These are phyloP conservation scores for Colletotrichum kahawae DNA, from an alignment of 2,329 filamentous ascomycete species.

Conservation along the genomic window DNA sequence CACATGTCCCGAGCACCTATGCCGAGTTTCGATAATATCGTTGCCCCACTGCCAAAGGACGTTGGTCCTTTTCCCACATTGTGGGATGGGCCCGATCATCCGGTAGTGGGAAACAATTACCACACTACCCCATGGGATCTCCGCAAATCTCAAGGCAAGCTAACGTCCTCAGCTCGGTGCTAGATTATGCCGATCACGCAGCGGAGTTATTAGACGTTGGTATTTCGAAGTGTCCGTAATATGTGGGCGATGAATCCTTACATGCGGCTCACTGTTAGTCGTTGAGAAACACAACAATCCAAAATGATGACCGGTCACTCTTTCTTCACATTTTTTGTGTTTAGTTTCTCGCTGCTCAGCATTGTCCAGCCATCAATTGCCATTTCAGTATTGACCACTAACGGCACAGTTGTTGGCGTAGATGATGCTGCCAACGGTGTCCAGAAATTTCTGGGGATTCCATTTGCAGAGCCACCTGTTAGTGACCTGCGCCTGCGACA, in stretches of 20 bases:
- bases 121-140: not conserved
- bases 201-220: not conserved
- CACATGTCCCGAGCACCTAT: not conserved
- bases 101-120: not conserved
- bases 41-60: not conserved
- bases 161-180: not conserved
- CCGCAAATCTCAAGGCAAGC: not conserved
- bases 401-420: not conserved
- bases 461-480: constrained; percentile 40
- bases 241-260: not conserved
- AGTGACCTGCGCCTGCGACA: constrained; percentile 55
- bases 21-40: not conserved
- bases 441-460: constrained; percentile 47
- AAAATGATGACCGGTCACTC: not conserved
- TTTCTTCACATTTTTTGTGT: not conserved
- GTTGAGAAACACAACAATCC: not conserved
- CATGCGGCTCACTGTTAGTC: not conserved
- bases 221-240: not conserved
- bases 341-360: fast-evolving
- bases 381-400: not conserved
- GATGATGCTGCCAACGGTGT: not conserved
- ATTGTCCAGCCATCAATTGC: not conserved
- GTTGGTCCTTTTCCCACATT: not conserved
- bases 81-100: not conserved
- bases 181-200: not conserved